These are phyloP conservation scores for Vanrija sp. DNA, from an alignment of 1,284 basidiomycete species.

Conservation along the genomic window DNA sequence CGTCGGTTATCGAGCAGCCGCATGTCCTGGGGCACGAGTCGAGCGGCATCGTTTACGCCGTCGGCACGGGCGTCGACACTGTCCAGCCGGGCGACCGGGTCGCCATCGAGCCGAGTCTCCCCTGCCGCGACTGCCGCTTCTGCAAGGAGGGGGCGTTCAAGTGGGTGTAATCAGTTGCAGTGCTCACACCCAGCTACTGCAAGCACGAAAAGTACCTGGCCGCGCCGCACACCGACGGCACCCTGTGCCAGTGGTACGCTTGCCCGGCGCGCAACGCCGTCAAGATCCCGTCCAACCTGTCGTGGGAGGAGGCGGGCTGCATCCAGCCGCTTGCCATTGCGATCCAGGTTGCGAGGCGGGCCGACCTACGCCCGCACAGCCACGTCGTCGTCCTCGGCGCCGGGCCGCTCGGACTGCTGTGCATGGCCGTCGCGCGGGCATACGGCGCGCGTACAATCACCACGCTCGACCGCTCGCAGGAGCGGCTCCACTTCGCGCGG, in stretches of 20 bases:
- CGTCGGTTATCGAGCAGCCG: conserved; percentile 36
- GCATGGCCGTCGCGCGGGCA: conserved; percentile 84
- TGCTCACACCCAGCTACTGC: conserved; percentile 11
- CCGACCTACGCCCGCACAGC: conserved; percentile 51
- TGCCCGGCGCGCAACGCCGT: conserved; percentile 12
- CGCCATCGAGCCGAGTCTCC: conserved; percentile 46
- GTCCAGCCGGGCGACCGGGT: conserved; percentile 41
- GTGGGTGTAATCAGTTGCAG: conserved; percentile 3
- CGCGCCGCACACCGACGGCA: conserved; percentile 26
- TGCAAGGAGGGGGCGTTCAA: conserved; percentile 28
- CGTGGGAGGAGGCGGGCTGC: conserved; percentile 24
- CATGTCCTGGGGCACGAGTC: conserved; percentile 47
- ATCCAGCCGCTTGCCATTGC: conserved; percentile 74
- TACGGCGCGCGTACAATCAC: conserved; percentile 73
- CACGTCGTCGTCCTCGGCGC: conserved; percentile 72
- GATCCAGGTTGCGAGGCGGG: conserved; percentile 56
- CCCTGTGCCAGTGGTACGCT: conserved; percentile 22
- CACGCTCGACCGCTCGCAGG: conserved; percentile 56
- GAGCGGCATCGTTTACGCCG: conserved; percentile 35
- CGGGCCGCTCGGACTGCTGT: conserved; percentile 86
- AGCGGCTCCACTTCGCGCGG: conserved; percentile 79
- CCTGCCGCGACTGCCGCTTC: conserved; percentile 41
- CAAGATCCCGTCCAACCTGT: conserved; percentile 11
- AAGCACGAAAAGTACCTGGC: conserved; percentile 17
- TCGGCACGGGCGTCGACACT: conserved; percentile 20